Percentiles rank a stretch among this genome's conserved stretches.
These are phyloP conservation scores for Trichophyton simii DNA, from an alignment of 2,329 filamentous ascomycete genomes.

Conservation along the genomic window DNA sequence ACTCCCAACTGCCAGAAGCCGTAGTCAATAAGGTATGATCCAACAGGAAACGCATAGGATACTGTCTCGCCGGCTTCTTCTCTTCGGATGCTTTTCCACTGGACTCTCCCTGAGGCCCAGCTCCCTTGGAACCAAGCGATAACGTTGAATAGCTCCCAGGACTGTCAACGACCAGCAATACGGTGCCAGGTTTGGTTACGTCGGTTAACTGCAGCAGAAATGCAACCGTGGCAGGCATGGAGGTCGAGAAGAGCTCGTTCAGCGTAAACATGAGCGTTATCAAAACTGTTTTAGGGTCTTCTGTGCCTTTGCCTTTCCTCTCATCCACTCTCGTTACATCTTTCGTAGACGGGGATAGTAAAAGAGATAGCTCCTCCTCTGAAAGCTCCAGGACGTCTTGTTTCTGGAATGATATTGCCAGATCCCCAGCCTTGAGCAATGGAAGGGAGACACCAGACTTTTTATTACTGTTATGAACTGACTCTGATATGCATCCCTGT, in stretches of 20 bases:
- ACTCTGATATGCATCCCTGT: conserved; percentile 36
- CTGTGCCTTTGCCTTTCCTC: background rate
- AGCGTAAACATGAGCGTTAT: conserved; percentile 86
- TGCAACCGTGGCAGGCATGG: conserved; percentile 59
- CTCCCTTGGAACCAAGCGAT: conserved; percentile 41
- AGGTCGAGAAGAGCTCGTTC: conserved; percentile 81
- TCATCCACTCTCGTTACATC: background rate
- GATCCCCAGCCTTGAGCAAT: conserved; percentile 7
- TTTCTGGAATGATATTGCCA: conserved; percentile 35
- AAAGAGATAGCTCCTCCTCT: conserved; percentile 26
- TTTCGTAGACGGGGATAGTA: conserved; percentile 16
- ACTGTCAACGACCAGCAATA: conserved; percentile 80
- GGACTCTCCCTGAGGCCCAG: background rate
- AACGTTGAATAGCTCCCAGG: conserved; percentile 87
- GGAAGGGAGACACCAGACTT: conserved; percentile 22
- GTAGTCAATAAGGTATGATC: conserved; percentile 60
- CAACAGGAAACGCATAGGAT: conserved; percentile 89
- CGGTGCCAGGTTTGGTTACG: conserved; percentile 43
- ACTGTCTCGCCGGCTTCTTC: conserved; percentile 40
- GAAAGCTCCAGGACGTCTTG: conserved; percentile 39
- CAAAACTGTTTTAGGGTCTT: conserved; percentile 33
- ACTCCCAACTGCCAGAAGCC: conserved; percentile 52
- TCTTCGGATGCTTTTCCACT: conserved; percentile 3
- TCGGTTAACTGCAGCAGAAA: conserved; percentile 61
- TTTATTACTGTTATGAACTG: conserved; percentile 19